phyloP scores from a whole-genome alignment of 2,329 filamentous ascomycete species.

The Fusarium dlaminii region DNA sequence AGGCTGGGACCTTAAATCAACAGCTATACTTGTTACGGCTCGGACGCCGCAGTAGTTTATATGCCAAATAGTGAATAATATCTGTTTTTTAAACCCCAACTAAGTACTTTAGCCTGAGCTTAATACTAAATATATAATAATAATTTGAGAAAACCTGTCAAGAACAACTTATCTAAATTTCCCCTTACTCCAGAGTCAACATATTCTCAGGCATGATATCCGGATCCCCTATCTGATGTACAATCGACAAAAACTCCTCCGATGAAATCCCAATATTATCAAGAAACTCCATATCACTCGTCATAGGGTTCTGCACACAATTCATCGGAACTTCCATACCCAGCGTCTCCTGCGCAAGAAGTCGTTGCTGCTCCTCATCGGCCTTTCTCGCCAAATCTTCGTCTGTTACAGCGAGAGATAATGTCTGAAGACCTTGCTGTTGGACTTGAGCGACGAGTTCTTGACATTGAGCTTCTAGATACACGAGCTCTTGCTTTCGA shows the following conservation, averaged over 20 bases:
- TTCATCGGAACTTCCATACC: conserved; percentile 1
- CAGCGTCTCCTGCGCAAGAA: background rate
- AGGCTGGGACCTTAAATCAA: background rate
- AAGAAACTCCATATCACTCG: conserved; percentile 46
- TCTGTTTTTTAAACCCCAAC: fast-evolving
- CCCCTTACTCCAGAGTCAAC: conserved; percentile 20
- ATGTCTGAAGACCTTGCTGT: conserved; percentile 40
- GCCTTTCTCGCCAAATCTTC: conserved; percentile 4
- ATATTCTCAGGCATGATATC: conserved; percentile 35
- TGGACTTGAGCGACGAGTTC: conserved; percentile 42
- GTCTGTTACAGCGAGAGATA: conserved; percentile 30
- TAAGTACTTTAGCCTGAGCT: fast-evolving
- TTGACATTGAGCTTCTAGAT: conserved; percentile 43
- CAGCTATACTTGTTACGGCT: background rate
- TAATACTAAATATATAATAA: background rate
- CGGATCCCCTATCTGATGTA: conserved; percentile 47
- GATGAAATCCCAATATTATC: conserved; percentile 52
- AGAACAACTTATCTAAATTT: background rate
- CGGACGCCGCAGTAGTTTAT: background rate
- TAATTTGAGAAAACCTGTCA: fast-evolving
- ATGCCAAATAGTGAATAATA: fast-evolving
- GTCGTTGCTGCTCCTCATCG: conserved; percentile 2
- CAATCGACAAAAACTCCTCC: conserved; percentile 50
- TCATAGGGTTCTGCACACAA: conserved; percentile 9
- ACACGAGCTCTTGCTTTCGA: conserved; percentile 47